Base-by-base conservation (phyloP, 768 basidiomycete genomes). In the Trametopsis cervina region DNA sequence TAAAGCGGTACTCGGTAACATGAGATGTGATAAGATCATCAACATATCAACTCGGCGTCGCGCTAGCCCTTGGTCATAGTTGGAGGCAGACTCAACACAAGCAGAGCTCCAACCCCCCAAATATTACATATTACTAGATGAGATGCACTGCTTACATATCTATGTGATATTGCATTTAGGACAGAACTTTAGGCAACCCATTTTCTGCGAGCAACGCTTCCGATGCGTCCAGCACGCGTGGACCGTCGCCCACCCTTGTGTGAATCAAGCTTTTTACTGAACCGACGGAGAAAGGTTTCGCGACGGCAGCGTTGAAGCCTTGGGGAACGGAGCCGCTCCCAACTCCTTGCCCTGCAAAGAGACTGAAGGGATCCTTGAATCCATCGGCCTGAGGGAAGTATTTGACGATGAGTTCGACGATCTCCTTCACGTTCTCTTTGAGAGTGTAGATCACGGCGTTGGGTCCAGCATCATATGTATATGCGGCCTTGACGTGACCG, bases 381-480 rank as follows among this genome's bases (percentile, higher is more conserved):
- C 74, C 62, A 1, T 78, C 73, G n/a, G 70, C 66, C 56, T 89
- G 88, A 0, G 95, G 94, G 80, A 99, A 99, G 68, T 87, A 97
- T 49, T 74, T 69, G 46, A 83, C 67, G 55, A 98, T 75, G 54
- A 92, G 66, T 58, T 79, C 70, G 40, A 92, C 70, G 56, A 99
- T 85, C 65, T 84, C 79, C 54, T 76, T 77, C 59, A 96, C 70
- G 66, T 94, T 80, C 59, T 81, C 75, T 55, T 83, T 73, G 3
- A 78, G 76, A 0, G 92, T 79, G 68, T 98, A 99, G 60, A 99
- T 91, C 63, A 99, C 96, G 2, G 94, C 94, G 67, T 99, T 99
- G 12, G 96, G 96, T 25, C 96, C 96, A 0, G 96, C 96, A 60
- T 99, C 96, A 62, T 87, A 98, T n/a, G 96, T 99, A 68, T 99